These are phyloP conservation scores for Tetraselmis chui DNA, from an alignment of 139 green algal genomes.

Conservation along the genomic window DNA sequence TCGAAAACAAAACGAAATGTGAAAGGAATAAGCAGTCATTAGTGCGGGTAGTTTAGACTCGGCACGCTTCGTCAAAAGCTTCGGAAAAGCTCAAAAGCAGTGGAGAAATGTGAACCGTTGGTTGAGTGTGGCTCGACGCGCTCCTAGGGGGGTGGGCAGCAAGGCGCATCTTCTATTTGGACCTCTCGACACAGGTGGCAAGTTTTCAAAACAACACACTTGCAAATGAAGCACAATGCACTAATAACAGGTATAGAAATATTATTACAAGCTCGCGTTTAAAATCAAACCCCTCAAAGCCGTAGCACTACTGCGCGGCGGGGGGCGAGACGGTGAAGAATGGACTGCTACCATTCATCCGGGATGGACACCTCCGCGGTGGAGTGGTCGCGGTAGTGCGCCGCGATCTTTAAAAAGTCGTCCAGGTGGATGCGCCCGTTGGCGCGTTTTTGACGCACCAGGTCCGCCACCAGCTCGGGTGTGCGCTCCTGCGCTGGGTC, in stretches of 20 bases:
- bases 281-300: neutral
- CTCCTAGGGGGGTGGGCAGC: neutral
- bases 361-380: neutral
- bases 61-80: neutral
- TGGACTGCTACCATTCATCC: neutral
- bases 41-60: too few species aligned
- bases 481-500: neutral
- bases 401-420: neutral
- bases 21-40: too few species aligned
- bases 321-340: too few species aligned
- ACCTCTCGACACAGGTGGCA: neutral
- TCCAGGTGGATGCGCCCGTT: neutral
- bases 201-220: neutral
- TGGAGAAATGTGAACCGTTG: neutral
- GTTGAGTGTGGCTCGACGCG: neutral
- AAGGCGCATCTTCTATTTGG: neutral
- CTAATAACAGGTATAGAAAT: neutral
- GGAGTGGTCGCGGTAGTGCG: neutral
- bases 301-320: neutral
- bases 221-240: neutral
- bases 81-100: neutral
- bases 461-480: neutral
- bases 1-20: too few species aligned
- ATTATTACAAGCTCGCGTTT: neutral
- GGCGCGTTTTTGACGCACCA: neutral